Evolutionary conservation across 139 green algal species (phyloP), one percentile per base, ranked within the genome.

Genomic region (Coelastrella sp.): DNA sequence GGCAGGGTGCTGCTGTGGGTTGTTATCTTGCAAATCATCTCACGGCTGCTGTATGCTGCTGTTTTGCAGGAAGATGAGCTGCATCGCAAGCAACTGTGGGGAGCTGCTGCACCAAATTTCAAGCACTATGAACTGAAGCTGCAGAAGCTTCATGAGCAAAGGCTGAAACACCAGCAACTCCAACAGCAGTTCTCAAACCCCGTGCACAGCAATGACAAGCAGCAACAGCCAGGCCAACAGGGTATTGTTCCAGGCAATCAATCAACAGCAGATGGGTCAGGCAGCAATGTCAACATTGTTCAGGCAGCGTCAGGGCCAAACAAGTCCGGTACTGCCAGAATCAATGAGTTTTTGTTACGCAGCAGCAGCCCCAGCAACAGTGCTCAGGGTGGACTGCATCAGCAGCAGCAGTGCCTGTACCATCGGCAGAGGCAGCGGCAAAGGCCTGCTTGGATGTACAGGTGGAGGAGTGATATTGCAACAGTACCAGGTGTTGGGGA

Each of bases 401-500:
- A 40, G 43, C 45, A 79, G 72, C 72, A 80, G 48, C 2, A 27
- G 15, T 48, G 30, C 2, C 2, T 34, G 30, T 64, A 41, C 72
- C 64, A 32, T 25, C 13, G 27, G 30, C 37, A 4, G 27, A 15
- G 50, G 35, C 3, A 30, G 34, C 5, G 5, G 34, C 32, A 30
- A 4, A 74, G 25, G 30, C 75, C 53, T 40, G 75, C 51, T 32
- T 82, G 75, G 75, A 69, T 71, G 75, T 82, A 57, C 51, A 57
- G 75, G 75, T 82, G 75, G 75, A 40, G 68, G n/a, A 77, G 68
- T 32, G 68, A 77, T 27, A 77, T 77, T 48, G 43, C 68, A 45
- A 77, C 38, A 38, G 21, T 34, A 40, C 30, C 72, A 34, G 72
- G 32, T 19, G 72, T 80, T 41, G 72, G 30, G 21, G 72, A 43